Percentiles rank a stretch among this genome's conserved stretches.
phyloP scores from a whole-genome alignment of 148 eudicot genomes.

The Arbutus unedo region DNA sequence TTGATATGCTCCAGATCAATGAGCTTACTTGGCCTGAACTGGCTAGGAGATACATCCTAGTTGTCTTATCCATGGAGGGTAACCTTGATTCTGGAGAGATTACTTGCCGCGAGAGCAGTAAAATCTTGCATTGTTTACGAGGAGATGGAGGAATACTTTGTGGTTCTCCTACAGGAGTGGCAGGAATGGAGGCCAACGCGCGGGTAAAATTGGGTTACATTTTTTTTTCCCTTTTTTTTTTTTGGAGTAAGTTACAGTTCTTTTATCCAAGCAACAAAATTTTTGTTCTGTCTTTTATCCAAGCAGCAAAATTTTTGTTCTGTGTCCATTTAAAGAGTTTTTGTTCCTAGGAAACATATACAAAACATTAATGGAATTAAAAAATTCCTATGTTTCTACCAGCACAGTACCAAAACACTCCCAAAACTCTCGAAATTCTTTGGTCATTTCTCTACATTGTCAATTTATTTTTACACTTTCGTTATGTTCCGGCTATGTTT shows the following conservation, averaged over 20 bases:
- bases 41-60: slow-evolving; percentile 51
- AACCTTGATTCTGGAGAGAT: slow-evolving; percentile 47
- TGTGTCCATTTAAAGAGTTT: background rate
- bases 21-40: slow-evolving; percentile 60
- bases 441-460: background rate
- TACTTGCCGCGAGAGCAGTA: slow-evolving; percentile 41
- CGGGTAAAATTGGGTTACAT: slow-evolving; percentile 36
- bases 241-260: background rate
- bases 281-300: background rate
- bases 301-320: background rate
- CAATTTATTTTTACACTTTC: background rate
- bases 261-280: background rate
- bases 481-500: background rate
- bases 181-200: slow-evolving; percentile 58
- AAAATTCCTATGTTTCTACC: background rate
- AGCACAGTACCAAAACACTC: background rate
- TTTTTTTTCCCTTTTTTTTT: background rate
- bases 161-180: slow-evolving; percentile 49
- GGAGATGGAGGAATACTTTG: slow-evolving; percentile 62
- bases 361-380: background rate
- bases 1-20: slow-evolving; percentile 49
- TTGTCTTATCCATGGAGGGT: slow-evolving; percentile 47
- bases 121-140: slow-evolving; percentile 49
- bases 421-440: background rate
- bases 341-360: background rate